These are phyloP conservation scores for Colletotrichum liriopes DNA, from an alignment of 2,329 filamentous ascomycete species.

Conservation along the genomic window DNA sequence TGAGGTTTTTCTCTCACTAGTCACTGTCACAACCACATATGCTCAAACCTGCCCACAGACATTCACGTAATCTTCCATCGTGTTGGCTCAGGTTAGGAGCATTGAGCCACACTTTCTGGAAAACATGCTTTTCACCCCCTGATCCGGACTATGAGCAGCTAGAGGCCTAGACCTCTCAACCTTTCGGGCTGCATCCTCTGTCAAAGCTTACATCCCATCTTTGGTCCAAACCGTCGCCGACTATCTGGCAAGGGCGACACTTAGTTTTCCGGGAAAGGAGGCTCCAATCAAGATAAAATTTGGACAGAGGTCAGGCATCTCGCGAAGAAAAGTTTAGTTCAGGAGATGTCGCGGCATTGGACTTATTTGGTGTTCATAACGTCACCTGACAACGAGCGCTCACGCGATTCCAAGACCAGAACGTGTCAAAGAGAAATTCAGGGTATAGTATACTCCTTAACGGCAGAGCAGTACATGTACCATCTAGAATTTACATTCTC, in stretches of 20 bases:
- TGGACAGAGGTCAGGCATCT: no score
- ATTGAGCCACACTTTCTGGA: conserved; percentile 2
- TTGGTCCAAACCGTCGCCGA: background rate
- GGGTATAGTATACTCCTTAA: no score
- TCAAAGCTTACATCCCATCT: background rate
- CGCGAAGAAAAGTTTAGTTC: no score
- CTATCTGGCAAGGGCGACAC: background rate
- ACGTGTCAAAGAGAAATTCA: no score
- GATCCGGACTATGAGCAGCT: background rate
- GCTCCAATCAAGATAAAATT: background rate
- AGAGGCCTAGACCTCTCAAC: background rate
- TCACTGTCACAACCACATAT: background rate
- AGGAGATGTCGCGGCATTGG: no score
- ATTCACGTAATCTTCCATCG: conserved; percentile 7
- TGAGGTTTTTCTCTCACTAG: background rate
- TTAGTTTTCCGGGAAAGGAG: fast-evolving
- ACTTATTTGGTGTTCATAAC: background rate
- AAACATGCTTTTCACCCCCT: background rate
- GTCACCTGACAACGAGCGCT: background rate
- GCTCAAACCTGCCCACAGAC: conserved; percentile 33
- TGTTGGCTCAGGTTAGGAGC: background rate
- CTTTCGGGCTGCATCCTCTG: background rate
- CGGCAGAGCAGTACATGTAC: no score
- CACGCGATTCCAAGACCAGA: background rate
- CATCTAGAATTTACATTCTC: no score